Conservation (phyloP, 2,329 filamentous ascomycete genomes). For the Phaeosphaeriaceae sp. region DNA sequence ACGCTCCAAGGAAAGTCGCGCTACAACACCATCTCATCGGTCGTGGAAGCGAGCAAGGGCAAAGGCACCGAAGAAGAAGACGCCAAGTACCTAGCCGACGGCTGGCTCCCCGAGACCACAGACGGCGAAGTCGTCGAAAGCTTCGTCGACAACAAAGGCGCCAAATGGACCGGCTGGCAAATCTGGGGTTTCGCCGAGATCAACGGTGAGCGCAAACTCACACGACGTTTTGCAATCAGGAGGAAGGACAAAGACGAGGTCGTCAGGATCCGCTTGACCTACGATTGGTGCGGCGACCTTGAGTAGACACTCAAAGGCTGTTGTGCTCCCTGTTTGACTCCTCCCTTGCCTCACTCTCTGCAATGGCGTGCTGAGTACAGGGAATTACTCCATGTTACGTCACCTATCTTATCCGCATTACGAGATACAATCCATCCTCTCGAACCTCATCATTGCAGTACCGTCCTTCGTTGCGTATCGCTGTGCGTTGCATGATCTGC, state of each 20-base stretch:
- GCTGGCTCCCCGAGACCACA: constrained; percentile 39
- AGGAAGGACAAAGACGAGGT: constrained; percentile 41
- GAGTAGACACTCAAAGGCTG: neutral
- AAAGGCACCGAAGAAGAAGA: constrained; percentile 31
- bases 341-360: neutral
- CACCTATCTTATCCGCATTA: neutral
- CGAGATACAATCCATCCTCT: neutral
- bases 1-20: constrained; percentile 68
- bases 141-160: constrained; percentile 42
- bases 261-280: constrained; percentile 40
- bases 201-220: constrained; percentile 39
- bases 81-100: constrained; percentile 31
- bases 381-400: neutral
- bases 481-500: neutral
- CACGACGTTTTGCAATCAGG: constrained; percentile 42
- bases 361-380: neutral
- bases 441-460: neutral
- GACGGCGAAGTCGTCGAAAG: constrained; percentile 45
- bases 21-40: constrained; percentile 50
- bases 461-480: neutral
- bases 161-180: constrained; percentile 48
- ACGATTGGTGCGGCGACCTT: constrained; percentile 40
- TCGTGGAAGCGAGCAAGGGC: constrained; percentile 30
- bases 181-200: constrained; percentile 44
- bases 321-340: neutral